These are phyloP conservation scores for Neurospora tetrasperma DNA, from an alignment of 495 filamentous ascomycete species.

Conservation along the genomic window DNA sequence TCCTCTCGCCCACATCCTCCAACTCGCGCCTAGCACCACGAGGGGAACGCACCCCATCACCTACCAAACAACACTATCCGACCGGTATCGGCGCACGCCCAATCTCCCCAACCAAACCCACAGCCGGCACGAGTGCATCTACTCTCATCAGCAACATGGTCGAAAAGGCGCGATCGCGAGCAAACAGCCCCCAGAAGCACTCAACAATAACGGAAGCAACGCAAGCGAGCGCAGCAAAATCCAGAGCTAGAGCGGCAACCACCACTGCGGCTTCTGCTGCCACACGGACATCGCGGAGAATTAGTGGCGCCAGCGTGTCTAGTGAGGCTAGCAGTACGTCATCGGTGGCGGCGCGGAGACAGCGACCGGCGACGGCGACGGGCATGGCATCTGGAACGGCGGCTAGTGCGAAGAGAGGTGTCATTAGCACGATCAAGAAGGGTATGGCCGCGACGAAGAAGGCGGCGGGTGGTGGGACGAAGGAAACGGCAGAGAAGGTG, in stretches of 20 bases:
- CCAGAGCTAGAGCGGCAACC: slow-evolving; percentile 21
- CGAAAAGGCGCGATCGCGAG: slow-evolving; percentile 41
- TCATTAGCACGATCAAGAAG: slow-evolving; percentile 36
- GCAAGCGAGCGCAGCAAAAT: slow-evolving; percentile 22
- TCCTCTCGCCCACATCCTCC: slow-evolving; percentile 71
- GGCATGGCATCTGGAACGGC: slow-evolving; percentile 11
- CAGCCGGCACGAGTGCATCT: slow-evolving; percentile 14
- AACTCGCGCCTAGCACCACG: slow-evolving; percentile 59
- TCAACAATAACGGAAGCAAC: slow-evolving; percentile 1
- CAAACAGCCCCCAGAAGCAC: slow-evolving; percentile 10
- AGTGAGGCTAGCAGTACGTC: slow-evolving; percentile 36
- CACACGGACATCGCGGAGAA: slow-evolving; percentile 33
- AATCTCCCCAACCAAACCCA: slow-evolving; percentile 33
- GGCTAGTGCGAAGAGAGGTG: slow-evolving; percentile 26
- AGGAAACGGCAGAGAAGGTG: slow-evolving; percentile 28
- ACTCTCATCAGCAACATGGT: slow-evolving; percentile 48
- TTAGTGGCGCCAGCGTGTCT: slow-evolving; percentile 37
- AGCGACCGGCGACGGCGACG: slow-evolving; percentile 32
- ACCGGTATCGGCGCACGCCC: slow-evolving; percentile 27
- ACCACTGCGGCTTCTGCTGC: slow-evolving; percentile 17
- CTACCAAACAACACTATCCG: slow-evolving; percentile 21
- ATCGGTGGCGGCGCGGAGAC: slow-evolving; percentile 30
- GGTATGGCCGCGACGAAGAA: slow-evolving; percentile 24
- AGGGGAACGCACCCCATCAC: slow-evolving; percentile 7
- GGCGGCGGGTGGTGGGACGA: slow-evolving; percentile 19